Percentiles rank a stretch among this genome's conserved stretches.
phyloP scores from a whole-genome alignment of 805 yeast genomes.

The Zygoascus ofunaensis region DNA sequence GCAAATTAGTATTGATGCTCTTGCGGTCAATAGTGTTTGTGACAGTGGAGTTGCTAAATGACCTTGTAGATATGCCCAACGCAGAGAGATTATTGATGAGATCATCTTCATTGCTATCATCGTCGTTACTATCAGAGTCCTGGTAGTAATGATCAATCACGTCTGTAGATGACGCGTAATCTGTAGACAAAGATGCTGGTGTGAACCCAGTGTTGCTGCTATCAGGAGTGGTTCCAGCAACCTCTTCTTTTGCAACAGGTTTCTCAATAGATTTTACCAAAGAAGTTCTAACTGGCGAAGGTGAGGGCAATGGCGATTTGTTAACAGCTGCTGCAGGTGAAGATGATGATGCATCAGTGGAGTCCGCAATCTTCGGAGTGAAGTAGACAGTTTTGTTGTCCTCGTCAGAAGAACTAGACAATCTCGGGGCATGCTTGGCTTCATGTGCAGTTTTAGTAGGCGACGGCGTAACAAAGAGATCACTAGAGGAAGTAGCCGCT shows the following conservation, averaged over 20 bases:
- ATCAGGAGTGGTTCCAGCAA: not conserved
- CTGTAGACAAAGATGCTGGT: not conserved
- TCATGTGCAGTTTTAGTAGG: not conserved
- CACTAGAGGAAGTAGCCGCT: not conserved
- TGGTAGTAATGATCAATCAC: constrained; percentile 2
- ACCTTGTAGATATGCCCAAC: not conserved
- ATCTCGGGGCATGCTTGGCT: not conserved
- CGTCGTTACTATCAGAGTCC: not conserved
- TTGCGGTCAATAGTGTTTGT: not conserved
- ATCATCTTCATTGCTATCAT: not conserved
- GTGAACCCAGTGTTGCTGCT: not conserved
- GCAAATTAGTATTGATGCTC: not conserved
- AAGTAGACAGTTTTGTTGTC: constrained; percentile 13
- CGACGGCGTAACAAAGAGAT: not conserved
- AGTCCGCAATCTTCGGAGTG: constrained; percentile 11
- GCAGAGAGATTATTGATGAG: not conserved
- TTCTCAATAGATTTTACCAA: not conserved
- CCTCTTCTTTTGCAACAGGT: not conserved
- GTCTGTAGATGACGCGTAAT: not conserved
- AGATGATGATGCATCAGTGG: not conserved
- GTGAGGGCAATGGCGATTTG: too few species aligned
- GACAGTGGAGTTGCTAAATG: not conserved
- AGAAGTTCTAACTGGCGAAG: not conserved
- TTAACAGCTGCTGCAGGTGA: too few species aligned
- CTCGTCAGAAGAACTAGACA: constrained; percentile 3